Base-by-base conservation (phyloP, 257 asterid species). In the Solanum ossicruentum region DNA sequence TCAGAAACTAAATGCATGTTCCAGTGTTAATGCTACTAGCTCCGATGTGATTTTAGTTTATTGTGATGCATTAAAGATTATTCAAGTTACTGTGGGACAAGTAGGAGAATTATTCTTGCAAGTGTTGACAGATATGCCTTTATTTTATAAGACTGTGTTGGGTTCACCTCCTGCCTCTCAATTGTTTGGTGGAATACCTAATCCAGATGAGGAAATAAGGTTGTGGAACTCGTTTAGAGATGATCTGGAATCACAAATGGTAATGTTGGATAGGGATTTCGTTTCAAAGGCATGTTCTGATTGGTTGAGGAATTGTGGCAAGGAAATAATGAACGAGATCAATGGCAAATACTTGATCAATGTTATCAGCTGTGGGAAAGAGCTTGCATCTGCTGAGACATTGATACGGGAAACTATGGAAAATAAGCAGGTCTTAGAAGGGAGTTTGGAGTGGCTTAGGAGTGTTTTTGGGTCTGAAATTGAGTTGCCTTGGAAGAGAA, bases 371-470 rank as follows among this genome's bases (percentile, higher is more conserved):
- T 93, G 95, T 86, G 99, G 99, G 80, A 90, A 89, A 81, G 98
- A 94, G 88, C 98, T 97, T 90, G 92, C 96, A 79, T 89, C 92
- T 61, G 99, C 99, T 75, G 99, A 97, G 88, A 93, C 91, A 88
- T 85, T 92, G 91, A 94, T 97, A 85, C 90, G 97, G 89, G 98
- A 95, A 88, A 97, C 99, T 60, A 93, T 94, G 97, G 97, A 94
- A 60, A 91, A 93, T 87, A 97, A 95, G 84, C 98, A 94, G 89
- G 98, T 95, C 13, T 88, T 97, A 86, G 98, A 93, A 88, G 98
- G 98, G 77, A 97, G 99, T 88, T 90, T 97, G 86, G 99, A 95
- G 90, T 97, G 98, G 99, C 95, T 97, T 87, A 95, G 91, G 92
- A 93, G 95, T 88, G 99, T 95, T 83, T 97, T 97, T 88, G 99